Evolutionary conservation across 345 rosid genomes (phyloP), one percentile per base, ranked within the genome.

Genomic region (Sisymbrium irio): DNA sequence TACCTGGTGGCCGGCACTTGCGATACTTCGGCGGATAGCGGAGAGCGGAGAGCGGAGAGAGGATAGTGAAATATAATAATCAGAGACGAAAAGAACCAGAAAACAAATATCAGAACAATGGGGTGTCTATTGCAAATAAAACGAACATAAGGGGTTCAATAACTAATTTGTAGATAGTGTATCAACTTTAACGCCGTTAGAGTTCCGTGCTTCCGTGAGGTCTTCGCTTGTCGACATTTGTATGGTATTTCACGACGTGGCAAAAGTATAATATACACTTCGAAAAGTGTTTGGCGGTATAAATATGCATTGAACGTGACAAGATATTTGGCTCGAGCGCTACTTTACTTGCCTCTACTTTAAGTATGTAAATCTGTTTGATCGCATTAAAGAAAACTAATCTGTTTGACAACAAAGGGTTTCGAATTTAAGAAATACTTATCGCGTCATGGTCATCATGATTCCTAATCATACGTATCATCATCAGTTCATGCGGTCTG

Each of bases 1-100:
- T 41, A 76, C 79, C 79, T 76, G 61, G 15, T 28, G 18, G 66
- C 58, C 35, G 78, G 42, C 54, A 25, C 72, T 15, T 15, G 66
- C 58, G 77, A 57, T 25, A 36, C 53, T 66, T 57, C 53, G 60
- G 41, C 72, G 60, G 59, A 46, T 42, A 36, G 22, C 47, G 0
- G 57, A 12, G 57, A 46, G 40, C 72, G 60, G 59, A 46, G 51
- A 36, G 22, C 47, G 0, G 49, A 13, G 47, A 32, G 46, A 45
- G 11, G 46, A 40, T 35, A 65, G 40, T 25, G 49, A 42, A 7
- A 10, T 17, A 10, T 17, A 32, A 11, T 33, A 17, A 1, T 5
- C 56, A 62, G 45, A 54, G n/a, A 53, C 51, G n/a, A 1, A 13
- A 65, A 9, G 20, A 36, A 20, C 5, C n/a, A 9, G 13, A n/a